phyloP scores from a whole-genome alignment of 352 stramenopile species.

The Phytophthora rubi region DNA sequence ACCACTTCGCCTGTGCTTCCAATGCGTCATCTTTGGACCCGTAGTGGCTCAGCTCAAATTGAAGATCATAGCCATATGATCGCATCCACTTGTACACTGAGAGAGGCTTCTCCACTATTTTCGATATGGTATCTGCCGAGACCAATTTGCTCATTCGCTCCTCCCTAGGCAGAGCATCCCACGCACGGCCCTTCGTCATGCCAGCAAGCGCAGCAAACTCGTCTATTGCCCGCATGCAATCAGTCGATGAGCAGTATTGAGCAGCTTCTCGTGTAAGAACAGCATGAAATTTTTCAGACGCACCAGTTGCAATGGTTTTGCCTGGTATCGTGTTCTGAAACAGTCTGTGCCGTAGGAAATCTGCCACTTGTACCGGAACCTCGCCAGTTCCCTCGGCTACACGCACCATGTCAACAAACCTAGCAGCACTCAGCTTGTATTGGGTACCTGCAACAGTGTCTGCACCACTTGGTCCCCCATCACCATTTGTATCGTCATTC shows the following conservation, averaged over 20 bases:
- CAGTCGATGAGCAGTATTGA: conserved; percentile 31
- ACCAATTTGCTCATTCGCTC: conserved; percentile 19
- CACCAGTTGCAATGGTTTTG: neutral
- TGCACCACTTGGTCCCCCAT: neutral
- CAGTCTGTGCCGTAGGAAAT: conserved; percentile 42
- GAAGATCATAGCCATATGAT: conserved; percentile 61
- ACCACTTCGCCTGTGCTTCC: conserved; percentile 68
- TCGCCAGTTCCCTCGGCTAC: conserved; percentile 40
- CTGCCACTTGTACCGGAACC: conserved; percentile 29
- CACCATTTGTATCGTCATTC: conserved; percentile 11
- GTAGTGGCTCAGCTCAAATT: conserved; percentile 61
- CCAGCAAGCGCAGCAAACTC: conserved; percentile 34
- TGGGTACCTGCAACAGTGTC: neutral
- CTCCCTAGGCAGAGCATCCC: conserved; percentile 18
- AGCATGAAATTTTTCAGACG: conserved; percentile 7
- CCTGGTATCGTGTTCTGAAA: conserved; percentile 15
- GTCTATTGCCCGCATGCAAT: conserved; percentile 44
- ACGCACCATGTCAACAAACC: conserved; percentile 46
- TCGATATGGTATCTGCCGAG: conserved; percentile 8
- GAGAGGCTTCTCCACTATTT: conserved; percentile 29
- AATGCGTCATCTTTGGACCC: conserved; percentile 47
- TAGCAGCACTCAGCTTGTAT: conserved; percentile 37
- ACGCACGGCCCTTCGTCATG: conserved; percentile 22
- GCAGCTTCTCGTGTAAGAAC: conserved; percentile 35
- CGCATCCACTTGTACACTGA: conserved; percentile 58